Base-by-base conservation (phyloP, 1,139 yeast genomes). In the Hemisphaericaspora xylanilytica region DNA sequence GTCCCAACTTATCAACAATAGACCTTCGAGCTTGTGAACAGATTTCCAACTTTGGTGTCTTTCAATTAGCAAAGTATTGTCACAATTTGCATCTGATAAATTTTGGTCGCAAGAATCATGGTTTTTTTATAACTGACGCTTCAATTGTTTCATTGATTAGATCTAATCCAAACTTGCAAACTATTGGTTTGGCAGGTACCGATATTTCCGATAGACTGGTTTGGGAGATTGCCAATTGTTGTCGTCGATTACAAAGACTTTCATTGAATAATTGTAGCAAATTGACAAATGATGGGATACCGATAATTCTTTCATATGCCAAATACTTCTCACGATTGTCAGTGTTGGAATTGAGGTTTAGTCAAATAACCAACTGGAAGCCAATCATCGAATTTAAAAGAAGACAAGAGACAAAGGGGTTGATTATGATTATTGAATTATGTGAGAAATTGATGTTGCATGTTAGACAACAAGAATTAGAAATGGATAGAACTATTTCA, bases 101-200 rank as follows among this genome's bases (percentile, higher is more conserved):
- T 53, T 73, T 89, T 38, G 97, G 97, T 12, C 75, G 97, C 44
- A 90, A 87, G 43, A 66, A 74, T 26, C 73, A 75, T 41, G 88
- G 94, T 12, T 75, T 78, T 35, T 60, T 75, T 28, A 78, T 90
- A 33, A 84, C 96, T 3, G 94, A 88, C 64, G 66, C 74, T 31
- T 78, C 94, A 11, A 61, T 89, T 28, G 65, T 76, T 13, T 72
- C 74, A 16, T 63, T 90, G 24, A 76, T 81, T 5, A 67, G 69
- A 32, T 77, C 77, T 50, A 69, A 72, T 47, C 72, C 78, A 3
- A 58, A 67, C 11, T 63, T 89, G 31, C 69, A 69, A 35, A 89
- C 97, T 0, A 67, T 90, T 35, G 97, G 97, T 0, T 63, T 88
- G 12, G 96, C 97, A 0, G 97, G 97, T 6, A 87, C 96, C 58